These are phyloP conservation scores for Populus tremula DNA, from an alignment of 345 rosid genomes.

Conservation along the genomic window DNA sequence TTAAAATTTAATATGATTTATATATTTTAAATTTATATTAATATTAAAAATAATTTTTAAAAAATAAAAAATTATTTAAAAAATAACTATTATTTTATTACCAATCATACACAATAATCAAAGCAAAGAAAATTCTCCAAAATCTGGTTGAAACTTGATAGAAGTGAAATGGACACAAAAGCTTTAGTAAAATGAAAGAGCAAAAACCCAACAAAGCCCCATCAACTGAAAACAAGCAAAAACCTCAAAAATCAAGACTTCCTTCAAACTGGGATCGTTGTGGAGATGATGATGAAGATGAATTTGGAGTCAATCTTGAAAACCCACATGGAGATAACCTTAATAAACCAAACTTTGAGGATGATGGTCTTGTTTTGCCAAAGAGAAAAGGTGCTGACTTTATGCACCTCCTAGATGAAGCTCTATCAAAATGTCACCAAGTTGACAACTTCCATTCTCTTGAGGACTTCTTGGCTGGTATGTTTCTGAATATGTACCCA, in stretches of 20 bases:
- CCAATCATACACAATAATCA: too few relatives aligned
- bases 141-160: neutral
- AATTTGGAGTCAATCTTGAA: constrained; percentile 14
- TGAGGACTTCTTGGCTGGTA: constrained; percentile 65
- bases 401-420: constrained; percentile 60
- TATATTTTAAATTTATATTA: too few relatives aligned
- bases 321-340: constrained; percentile 15
- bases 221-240: constrained; percentile 12
- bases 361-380: constrained; percentile 28
- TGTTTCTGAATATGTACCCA: neutral
- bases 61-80: too few relatives aligned
- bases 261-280: constrained; percentile 84
- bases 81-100: too few relatives aligned
- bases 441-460: constrained; percentile 40
- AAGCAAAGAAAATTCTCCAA: neutral
- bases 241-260: constrained; percentile 38
- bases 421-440: constrained; percentile 50
- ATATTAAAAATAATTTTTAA: too few relatives aligned
- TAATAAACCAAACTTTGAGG: neutral
- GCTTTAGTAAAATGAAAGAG: constrained; percentile 80
- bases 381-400: constrained; percentile 90
- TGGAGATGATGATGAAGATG: constrained; percentile 36
- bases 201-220: constrained; percentile 46
- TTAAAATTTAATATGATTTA: too few relatives aligned
- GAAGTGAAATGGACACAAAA: constrained; percentile 60